Evolutionary conservation across 371 early-diverging fungal species (phyloP).

Genomic region (Basidiobolus meristosporus): DNA sequence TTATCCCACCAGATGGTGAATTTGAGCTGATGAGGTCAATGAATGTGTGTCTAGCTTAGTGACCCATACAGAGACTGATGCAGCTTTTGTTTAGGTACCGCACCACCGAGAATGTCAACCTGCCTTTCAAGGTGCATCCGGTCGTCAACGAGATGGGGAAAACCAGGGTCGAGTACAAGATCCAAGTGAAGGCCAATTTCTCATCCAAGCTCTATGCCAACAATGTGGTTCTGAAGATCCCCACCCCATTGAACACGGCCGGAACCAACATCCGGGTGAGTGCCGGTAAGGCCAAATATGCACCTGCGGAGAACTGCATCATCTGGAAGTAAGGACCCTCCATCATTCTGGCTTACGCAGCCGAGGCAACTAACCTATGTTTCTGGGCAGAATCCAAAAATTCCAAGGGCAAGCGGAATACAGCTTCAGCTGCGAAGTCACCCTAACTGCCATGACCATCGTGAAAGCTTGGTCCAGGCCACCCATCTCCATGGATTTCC

Average conservation of each 20-base stretch:
- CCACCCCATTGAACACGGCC: constrained; percentile 67
- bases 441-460: constrained; percentile 46
- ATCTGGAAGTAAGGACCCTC: constrained; percentile 72
- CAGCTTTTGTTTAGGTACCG: constrained; percentile 34
- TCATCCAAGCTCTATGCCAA: constrained; percentile 57
- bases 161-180: constrained; percentile 58
- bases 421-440: constrained; percentile 48
- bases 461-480: constrained; percentile 77
- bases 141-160: constrained; percentile 62
- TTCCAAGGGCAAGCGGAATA: constrained; percentile 73
- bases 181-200: constrained; percentile 57
- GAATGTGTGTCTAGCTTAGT: neutral
- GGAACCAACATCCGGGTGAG: constrained; percentile 44
- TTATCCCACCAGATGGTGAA: constrained; percentile 85
- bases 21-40: constrained; percentile 62
- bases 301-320: constrained; percentile 62
- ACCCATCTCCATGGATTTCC: constrained; percentile 79
- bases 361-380: neutral
- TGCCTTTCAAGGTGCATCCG: constrained; percentile 73
- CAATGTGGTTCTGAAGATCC: constrained; percentile 61
- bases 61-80: neutral
- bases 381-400: constrained; percentile 34
- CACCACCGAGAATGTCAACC: constrained; percentile 66
- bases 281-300: constrained; percentile 72
- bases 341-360: too few species aligned